phyloP scores from a whole-genome alignment of 2,329 filamentous ascomycete species.

The Neurospora crassa region DNA sequence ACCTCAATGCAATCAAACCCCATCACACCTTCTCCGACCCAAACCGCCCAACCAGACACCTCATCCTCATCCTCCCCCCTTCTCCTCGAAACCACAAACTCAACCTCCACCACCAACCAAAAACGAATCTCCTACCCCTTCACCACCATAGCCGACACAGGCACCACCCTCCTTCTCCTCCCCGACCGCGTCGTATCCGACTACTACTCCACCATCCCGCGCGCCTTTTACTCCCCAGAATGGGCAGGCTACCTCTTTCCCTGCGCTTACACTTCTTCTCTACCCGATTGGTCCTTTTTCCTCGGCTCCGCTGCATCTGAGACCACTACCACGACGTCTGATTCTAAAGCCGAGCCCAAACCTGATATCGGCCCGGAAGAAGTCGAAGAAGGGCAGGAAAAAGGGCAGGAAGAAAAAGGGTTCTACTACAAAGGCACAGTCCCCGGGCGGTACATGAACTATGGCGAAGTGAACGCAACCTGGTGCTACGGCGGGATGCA shows the following conservation, averaged over 20 bases:
- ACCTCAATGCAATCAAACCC: not conserved
- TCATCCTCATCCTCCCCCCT: not conserved
- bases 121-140: slow-evolving; percentile 26
- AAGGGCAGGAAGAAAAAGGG: not conserved
- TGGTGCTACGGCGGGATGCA: slow-evolving; percentile 28
- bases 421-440: slow-evolving; percentile 12
- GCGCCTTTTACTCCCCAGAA: slow-evolving; percentile 35
- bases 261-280: slow-evolving; percentile 27
- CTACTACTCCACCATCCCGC: slow-evolving; percentile 41
- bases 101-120: not conserved
- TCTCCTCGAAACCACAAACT: not conserved
- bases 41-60: not conserved
- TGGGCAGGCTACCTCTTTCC: slow-evolving; percentile 46
- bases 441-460: slow-evolving; percentile 26
- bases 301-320: slow-evolving; percentile 13
- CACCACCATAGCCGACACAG: slow-evolving; percentile 46
- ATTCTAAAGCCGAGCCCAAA: not conserved
- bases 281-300: slow-evolving; percentile 39
- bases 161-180: slow-evolving; percentile 46
- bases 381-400: slow-evolving; percentile 9
- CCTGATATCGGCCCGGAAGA: not conserved
- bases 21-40: not conserved
- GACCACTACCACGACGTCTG: not conserved
- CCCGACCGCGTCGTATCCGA: slow-evolving; percentile 35
- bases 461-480: slow-evolving; percentile 14